Base-by-base conservation (phyloP, 352 stramenopile genomes). In the Phytophthora melonis region DNA sequence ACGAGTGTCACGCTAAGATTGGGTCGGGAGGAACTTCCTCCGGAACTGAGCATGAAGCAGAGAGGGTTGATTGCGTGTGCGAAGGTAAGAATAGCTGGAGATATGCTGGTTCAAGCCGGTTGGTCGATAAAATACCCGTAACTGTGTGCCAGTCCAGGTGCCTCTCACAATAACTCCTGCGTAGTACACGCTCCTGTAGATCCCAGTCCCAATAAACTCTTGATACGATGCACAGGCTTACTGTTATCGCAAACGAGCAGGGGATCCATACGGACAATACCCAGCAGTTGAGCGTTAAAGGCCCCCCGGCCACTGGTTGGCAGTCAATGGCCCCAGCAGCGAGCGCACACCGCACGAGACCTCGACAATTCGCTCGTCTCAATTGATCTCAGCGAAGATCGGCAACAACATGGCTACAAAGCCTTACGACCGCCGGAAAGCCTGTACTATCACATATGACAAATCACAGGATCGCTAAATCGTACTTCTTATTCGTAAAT, bases 401-500 rank as follows among this genome's bases (percentile, higher is more conserved):
- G 41, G 34, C 60, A 23, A 50, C 43, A 67, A 52, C 19, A 67
- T 67, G 61, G 61, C 10, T 21, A 53, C 58, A 34, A 36, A 36
- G 25, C 19, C 34, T 74, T 69, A 60, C 59, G 67, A 74, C 60
- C 67, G 43, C 27, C 67, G 59, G 45, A 60, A 74, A 58, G 2
- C 59, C 32, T 45, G 21, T 63, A 11, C 3, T 23, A 25, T 23
- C 2, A 1, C 8, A 56, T 55, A 71, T 71, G 16, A 8, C 18
- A 8, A 8, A 25, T 18, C 16, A 25, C 25, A 54, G 43, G 30
- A 32, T 67, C 50, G 58, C 58, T 73, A 73, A 73, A 68, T 73
- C 59, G 59, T 59, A 65, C 14, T 23, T 65, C 58, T 68, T 72
- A 68, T 60, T 67, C 65, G 32, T 55, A 63, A 73, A 58, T 72